Percentiles rank a stretch among this genome's conserved stretches.
phyloP scores from a whole-genome alignment of 2,329 filamentous ascomycete genomes.

The Purpureocillium lavendulum region DNA sequence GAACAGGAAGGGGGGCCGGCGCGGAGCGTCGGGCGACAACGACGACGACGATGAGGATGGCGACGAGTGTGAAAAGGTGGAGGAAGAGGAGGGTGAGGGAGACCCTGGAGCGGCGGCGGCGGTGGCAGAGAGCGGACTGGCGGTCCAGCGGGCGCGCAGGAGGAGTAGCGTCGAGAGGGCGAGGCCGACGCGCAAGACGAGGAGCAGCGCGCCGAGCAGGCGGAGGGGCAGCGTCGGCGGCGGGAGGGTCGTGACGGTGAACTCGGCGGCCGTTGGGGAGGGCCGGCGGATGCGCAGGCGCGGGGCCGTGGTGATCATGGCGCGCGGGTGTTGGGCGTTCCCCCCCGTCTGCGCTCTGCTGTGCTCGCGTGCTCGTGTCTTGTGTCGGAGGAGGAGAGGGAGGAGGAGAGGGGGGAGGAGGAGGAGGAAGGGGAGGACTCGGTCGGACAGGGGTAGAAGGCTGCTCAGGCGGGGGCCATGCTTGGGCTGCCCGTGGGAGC shows the following conservation, averaged over 20 bases:
- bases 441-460: too few relatives aligned
- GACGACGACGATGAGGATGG: too few relatives aligned
- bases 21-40: constrained; percentile 8
- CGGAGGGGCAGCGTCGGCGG: constrained; percentile 38
- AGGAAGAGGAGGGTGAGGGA: too few relatives aligned
- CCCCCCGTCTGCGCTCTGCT: constrained; percentile 5
- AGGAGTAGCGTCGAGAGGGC: constrained; percentile 34
- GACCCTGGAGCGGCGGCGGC: too few relatives aligned
- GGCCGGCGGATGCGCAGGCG: constrained; percentile 58
- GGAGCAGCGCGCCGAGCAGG: constrained; percentile 33
- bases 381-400: too few relatives aligned
- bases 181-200: constrained; percentile 35
- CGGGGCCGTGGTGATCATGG: constrained; percentile 51
- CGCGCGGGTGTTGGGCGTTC: not conserved
- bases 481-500: too few relatives aligned
- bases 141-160: constrained; percentile 39
- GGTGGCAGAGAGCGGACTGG: constrained; percentile 20
- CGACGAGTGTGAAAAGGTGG: too few relatives aligned
- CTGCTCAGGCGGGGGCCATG: too few relatives aligned
- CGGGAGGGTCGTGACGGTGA: constrained; percentile 79
- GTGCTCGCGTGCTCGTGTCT: not conserved
- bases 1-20: constrained; percentile 10
- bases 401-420: too few relatives aligned
- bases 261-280: constrained; percentile 84
- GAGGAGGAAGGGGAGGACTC: too few relatives aligned